Percentiles rank a stretch among this genome's conserved stretches.
Conservation (phyloP, 495 filamentous ascomycete species). For the Penicillium fimorum region DNA sequence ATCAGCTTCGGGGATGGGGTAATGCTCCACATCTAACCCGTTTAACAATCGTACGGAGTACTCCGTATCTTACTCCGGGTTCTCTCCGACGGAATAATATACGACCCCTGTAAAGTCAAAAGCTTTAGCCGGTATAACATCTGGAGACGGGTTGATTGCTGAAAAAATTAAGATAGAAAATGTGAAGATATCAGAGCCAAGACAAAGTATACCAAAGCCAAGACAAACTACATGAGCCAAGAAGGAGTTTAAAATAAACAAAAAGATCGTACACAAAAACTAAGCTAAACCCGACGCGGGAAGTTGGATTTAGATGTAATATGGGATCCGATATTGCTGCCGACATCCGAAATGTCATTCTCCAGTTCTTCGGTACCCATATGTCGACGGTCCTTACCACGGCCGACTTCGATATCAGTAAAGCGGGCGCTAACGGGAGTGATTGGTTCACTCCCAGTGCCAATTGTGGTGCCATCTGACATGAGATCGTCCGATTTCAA, state of each 20-base stretch:
- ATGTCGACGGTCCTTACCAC: conserved; percentile 45
- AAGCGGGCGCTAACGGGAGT: conserved; percentile 48
- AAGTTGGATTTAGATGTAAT: conserved; percentile 17
- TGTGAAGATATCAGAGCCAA: neutral
- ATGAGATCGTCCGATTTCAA: conserved; percentile 49
- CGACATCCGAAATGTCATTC: conserved; percentile 27
- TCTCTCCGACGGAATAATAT: neutral
- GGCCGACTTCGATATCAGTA: conserved; percentile 46
- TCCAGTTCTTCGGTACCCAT: conserved; percentile 62
- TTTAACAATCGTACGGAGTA: neutral
- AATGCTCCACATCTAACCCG: conserved; percentile 5
- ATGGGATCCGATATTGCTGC: conserved; percentile 27
- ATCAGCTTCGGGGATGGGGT: conserved; percentile 5
- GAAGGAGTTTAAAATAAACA: neutral
- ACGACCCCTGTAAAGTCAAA: neutral
- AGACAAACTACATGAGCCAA: neutral
- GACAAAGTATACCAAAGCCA: neutral
- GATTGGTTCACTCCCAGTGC: conserved; percentile 37
- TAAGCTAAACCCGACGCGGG: conserved; percentile 18
- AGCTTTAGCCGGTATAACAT: neutral
- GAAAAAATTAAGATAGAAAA: neutral
- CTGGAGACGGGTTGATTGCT: neutral
- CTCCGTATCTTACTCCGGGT: neutral
- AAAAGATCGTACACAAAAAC: conserved; percentile 8
- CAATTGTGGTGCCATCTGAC: conserved; percentile 45